Percentiles rank a stretch among this genome's conserved stretches.
Evolutionary conservation across 306 rosid species (phyloP).

Genomic region (Myrica gale): DNA sequence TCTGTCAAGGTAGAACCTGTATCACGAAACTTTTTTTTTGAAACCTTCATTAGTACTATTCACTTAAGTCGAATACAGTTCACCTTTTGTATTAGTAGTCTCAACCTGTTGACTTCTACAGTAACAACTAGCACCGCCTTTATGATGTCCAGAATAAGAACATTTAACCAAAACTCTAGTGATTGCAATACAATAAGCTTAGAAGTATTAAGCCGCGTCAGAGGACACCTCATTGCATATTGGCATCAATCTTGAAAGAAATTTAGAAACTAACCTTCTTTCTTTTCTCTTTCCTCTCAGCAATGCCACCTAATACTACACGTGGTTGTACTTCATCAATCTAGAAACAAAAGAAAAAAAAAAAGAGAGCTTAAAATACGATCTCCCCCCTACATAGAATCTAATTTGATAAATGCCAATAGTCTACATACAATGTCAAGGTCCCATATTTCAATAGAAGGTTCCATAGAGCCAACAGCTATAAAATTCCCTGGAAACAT

Average conservation of each 20-base stretch:
- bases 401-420: conserved; percentile 13
- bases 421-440: conserved; percentile 75
- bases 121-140: neutral
- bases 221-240: neutral
- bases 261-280: conserved; percentile 50
- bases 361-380: conserved; percentile 12
- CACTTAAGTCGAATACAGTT: too few relatives aligned
- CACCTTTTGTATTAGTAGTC: neutral
- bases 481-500: conserved; percentile 64
- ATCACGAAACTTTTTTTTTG: neutral
- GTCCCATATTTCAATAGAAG: conserved; percentile 90
- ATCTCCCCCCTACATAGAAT: neutral
- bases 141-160: neutral
- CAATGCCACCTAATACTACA: conserved; percentile 63
- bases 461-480: conserved; percentile 91
- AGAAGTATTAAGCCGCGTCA: neutral
- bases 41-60: neutral
- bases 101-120: neutral
- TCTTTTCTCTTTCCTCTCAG: conserved; percentile 54
- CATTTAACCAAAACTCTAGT: neutral
- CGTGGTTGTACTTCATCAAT: conserved; percentile 83
- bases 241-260: conserved; percentile 25
- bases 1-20: neutral
- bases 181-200: neutral
- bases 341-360: conserved; percentile 38